These are phyloP conservation scores for Scedosporium aurantiacum DNA, from an alignment of 2,329 filamentous ascomycete species.

Conservation along the genomic window DNA sequence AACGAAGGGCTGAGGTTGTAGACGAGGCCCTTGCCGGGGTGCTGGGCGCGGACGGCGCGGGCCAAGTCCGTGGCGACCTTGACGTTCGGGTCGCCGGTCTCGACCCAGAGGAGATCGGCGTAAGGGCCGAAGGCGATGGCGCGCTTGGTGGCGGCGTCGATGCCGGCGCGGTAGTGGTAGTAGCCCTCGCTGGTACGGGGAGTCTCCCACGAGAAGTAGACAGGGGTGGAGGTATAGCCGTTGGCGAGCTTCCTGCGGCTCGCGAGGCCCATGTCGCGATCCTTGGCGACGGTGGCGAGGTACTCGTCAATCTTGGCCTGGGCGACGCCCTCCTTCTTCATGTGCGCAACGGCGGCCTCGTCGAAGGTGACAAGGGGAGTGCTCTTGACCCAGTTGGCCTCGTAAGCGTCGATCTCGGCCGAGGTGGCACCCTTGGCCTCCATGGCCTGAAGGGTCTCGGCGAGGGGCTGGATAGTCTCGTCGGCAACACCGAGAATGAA, in stretches of 20 bases:
- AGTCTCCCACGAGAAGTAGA: conserved; percentile 83
- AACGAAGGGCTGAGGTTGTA: conserved; percentile 96
- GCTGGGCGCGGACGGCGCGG: conserved; percentile 55
- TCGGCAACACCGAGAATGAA: conserved; percentile 86
- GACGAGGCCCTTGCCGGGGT: conserved; percentile 78
- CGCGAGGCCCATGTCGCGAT: conserved; percentile 67
- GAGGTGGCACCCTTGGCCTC: conserved; percentile 68
- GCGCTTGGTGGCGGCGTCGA: conserved; percentile 81
- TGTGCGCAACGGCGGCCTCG: conserved; percentile 71
- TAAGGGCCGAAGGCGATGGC: conserved; percentile 85
- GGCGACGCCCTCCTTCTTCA: conserved; percentile 53
- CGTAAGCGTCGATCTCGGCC: conserved; percentile 72
- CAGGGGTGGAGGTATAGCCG: conserved; percentile 51
- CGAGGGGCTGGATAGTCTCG: conserved; percentile 61
- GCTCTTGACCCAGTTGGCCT: conserved; percentile 77
- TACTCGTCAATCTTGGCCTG: conserved; percentile 58
- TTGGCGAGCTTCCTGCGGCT: conserved; percentile 64
- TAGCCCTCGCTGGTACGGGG: conserved; percentile 88
- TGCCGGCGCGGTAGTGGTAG: conserved; percentile 81
- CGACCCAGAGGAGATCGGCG: conserved; percentile 92
- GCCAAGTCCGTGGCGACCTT: conserved; percentile 65
- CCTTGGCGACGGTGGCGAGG: conserved; percentile 44
- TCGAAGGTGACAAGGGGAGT: conserved; percentile 85
- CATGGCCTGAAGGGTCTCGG: conserved; percentile 84
- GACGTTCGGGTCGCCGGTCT: conserved; percentile 84